A percentile compares a stretch with the other conserved stretches of the same genome.
These are phyloP conservation scores for Penicillium mononematosum DNA, from an alignment of 495 filamentous ascomycete species.

Conservation along the genomic window DNA sequence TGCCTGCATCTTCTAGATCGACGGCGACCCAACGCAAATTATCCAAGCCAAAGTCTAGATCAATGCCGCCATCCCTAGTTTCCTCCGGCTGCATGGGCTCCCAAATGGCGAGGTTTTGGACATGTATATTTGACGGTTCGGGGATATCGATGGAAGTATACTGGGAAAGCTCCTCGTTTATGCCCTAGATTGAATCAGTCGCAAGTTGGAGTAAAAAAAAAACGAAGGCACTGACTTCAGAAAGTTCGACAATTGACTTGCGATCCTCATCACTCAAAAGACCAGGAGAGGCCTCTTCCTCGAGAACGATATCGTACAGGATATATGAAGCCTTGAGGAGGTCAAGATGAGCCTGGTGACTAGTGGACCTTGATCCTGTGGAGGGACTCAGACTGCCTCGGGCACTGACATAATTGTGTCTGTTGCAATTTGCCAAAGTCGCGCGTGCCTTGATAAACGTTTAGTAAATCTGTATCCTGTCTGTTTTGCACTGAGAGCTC, in stretches of 20 bases:
- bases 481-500: background rate
- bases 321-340: conserved; percentile 47
- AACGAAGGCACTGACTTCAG: conserved; percentile 28
- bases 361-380: conserved; percentile 21
- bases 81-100: conserved; percentile 40
- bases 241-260: conserved; percentile 41
- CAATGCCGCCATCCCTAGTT: conserved; percentile 18
- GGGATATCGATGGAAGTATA: conserved; percentile 35
- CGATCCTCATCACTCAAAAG: conserved; percentile 39
- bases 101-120: conserved; percentile 40
- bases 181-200: conserved; percentile 24
- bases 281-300: conserved; percentile 25
- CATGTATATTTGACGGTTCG: conserved; percentile 22
- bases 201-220: background rate
- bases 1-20: conserved; percentile 40
- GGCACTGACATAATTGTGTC: conserved; percentile 22
- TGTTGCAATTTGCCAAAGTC: conserved; percentile 29
- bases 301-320: conserved; percentile 38
- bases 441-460: conserved; percentile 20
- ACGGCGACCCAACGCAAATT: conserved; percentile 39
- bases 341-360: conserved; percentile 41
- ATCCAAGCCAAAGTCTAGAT: conserved; percentile 25
- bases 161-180: conserved; percentile 36
- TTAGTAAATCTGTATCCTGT: background rate
- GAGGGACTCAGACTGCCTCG: conserved; percentile 32